Evolutionary conservation across 192 early-diverging fungal species (phyloP).

Genomic region (Lobosporangium transversale): DNA sequence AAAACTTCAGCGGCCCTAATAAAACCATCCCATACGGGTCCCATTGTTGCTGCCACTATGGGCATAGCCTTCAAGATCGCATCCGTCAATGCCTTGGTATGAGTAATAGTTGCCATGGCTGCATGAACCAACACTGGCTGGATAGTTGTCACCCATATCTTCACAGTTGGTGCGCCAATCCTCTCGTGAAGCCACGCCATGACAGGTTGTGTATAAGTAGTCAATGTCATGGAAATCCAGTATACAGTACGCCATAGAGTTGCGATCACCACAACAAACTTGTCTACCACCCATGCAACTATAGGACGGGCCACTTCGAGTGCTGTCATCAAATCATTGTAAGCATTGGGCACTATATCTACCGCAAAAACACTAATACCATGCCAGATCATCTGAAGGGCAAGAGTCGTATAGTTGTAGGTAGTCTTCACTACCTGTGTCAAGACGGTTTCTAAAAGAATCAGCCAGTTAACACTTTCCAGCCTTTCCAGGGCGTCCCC

Average conservation of each 20-base stretch:
- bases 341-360: constrained; percentile 39
- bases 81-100: not conserved
- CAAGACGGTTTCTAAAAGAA: constrained; percentile 21
- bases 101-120: not conserved
- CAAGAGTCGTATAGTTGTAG: constrained; percentile 12
- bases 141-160: constrained; percentile 21
- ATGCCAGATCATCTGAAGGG: not conserved
- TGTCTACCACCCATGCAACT: constrained; percentile 24
- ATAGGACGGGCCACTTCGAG: constrained; percentile 29
- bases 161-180: constrained; percentile 3
- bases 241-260: constrained; percentile 24
- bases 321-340: constrained; percentile 29
- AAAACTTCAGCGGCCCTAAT: constrained; percentile 8
- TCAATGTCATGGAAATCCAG: constrained; percentile 26
- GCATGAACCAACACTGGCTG: not conserved
- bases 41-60: not conserved
- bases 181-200: constrained; percentile 12
- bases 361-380: constrained; percentile 20
- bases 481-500: constrained; percentile 13
- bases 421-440: not conserved
- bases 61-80: not conserved
- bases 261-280: constrained; percentile 15
- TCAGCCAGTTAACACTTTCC: constrained; percentile 43
- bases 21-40: constrained; percentile 25
- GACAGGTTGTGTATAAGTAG: not conserved